phyloP scores from a whole-genome alignment of 345 rosid genomes.

The Melaleuca quinquenervia region DNA sequence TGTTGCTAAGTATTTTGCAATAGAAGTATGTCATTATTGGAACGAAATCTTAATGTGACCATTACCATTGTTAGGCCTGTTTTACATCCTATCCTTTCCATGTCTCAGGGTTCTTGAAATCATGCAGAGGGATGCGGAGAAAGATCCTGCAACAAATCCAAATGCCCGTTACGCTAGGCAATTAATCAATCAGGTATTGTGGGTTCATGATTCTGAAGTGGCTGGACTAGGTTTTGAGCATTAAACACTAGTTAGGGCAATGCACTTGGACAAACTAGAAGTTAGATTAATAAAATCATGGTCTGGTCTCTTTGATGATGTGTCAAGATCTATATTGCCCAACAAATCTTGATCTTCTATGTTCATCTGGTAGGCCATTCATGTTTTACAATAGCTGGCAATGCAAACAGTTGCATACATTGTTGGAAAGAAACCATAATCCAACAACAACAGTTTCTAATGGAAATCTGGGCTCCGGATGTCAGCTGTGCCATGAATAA shows the following conservation, averaged over 20 bases:
- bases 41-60: background rate
- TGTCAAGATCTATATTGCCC: background rate
- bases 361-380: background rate
- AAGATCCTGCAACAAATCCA: constrained; percentile 54
- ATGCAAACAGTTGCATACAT: background rate
- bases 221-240: background rate
- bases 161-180: constrained; percentile 49
- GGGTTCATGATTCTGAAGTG: background rate
- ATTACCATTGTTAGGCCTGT: background rate
- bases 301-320: background rate
- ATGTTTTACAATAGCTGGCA: background rate
- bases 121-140: constrained; percentile 61
- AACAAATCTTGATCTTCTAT: background rate
- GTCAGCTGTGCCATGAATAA: background rate
- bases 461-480: background rate
- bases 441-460: background rate
- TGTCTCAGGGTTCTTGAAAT: constrained; percentile 71
- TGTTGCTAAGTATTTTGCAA: background rate
- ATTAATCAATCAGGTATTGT: constrained; percentile 65
- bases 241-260: background rate
- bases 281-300: background rate
- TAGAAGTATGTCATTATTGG: background rate
- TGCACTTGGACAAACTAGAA: background rate
- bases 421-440: background rate
- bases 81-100: constrained; percentile 2